Evolutionary conservation across 805 yeast genomes (phyloP).

Genomic region (Kregervanrija pseudodelftensis): DNA sequence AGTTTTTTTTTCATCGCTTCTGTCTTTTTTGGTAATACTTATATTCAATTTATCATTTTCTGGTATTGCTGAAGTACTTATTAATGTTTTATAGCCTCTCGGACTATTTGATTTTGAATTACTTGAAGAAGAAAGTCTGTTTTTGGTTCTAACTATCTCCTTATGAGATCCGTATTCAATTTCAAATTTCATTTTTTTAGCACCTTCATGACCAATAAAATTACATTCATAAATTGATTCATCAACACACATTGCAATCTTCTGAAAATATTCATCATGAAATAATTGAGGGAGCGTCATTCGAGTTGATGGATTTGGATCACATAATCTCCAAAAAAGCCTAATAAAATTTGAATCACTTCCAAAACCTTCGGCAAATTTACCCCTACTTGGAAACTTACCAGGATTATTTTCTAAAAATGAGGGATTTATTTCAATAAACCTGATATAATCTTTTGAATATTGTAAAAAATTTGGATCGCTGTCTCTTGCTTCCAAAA

Average conservation of each 20-base stretch:
- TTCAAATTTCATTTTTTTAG: conserved; percentile 5
- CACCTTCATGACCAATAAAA: conserved; percentile 13
- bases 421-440: conserved; percentile 37
- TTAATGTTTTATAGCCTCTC: too few species aligned
- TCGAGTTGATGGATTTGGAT: conserved; percentile 49
- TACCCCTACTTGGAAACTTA: conserved; percentile 39
- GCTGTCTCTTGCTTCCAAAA: conserved; percentile 38
- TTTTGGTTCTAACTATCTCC: background rate
- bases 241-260: conserved; percentile 52
- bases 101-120: too few species aligned
- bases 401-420: conserved; percentile 46
- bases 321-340: conserved; percentile 60
- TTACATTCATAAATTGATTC: conserved; percentile 30
- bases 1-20: too few species aligned
- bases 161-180: conserved; percentile 4
- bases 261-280: conserved; percentile 56
- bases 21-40: too few species aligned
- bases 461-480: conserved; percentile 54
- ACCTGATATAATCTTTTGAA: conserved; percentile 26
- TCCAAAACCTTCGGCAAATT: conserved; percentile 23
- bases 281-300: conserved; percentile 48
- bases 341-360: conserved; percentile 13
- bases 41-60: too few species aligned
- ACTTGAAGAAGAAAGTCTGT: too few species aligned
- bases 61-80: too few species aligned